These are phyloP conservation scores for Globisporangium echinulatum DNA, from an alignment of 352 stramenopile genomes.

Conservation along the genomic window DNA sequence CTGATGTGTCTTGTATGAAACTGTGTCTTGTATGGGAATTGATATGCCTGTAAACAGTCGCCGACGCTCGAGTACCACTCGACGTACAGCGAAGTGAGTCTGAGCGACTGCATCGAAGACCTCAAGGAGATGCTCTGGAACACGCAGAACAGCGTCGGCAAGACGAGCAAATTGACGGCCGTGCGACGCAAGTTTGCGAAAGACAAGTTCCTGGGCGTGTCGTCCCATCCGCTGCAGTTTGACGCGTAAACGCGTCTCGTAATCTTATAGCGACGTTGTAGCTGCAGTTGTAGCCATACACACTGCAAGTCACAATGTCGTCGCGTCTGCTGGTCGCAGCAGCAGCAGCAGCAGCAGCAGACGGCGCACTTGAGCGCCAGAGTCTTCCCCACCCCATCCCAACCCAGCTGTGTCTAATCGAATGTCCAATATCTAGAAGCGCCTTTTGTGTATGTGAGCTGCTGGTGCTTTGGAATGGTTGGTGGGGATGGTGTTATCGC, in stretches of 20 bases:
- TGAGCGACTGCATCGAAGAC: conserved; percentile 61
- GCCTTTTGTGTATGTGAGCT: too few relatives aligned
- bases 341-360: too few relatives aligned
- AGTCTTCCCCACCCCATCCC: too few relatives aligned
- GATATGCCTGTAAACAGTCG: conserved; percentile 23
- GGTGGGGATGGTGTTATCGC: too few relatives aligned
- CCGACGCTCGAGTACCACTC: conserved; percentile 69
- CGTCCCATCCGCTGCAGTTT: conserved; percentile 51
- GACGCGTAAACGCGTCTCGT: conserved; percentile 17
- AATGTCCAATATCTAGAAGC: too few relatives aligned
- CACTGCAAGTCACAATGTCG: too few relatives aligned
- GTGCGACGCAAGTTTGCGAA: conserved; percentile 84
- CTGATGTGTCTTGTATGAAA: neutral
- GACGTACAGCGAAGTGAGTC: conserved; percentile 55
- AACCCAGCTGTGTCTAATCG: too few relatives aligned
- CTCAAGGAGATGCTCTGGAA: conserved; percentile 82
- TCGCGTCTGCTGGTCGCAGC: too few relatives aligned
- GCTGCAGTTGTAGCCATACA: too few relatives aligned
- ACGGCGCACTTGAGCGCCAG: too few relatives aligned
- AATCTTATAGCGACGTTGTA: too few relatives aligned
- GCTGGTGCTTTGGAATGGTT: too few relatives aligned
- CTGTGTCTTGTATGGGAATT: neutral
- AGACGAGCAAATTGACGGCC: conserved; percentile 73
- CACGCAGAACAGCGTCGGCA: conserved; percentile 53
- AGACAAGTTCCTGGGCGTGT: conserved; percentile 70